Evolutionary conservation across 2,329 filamentous ascomycete species (phyloP).

Genomic region (Macrophomina tecta): DNA sequence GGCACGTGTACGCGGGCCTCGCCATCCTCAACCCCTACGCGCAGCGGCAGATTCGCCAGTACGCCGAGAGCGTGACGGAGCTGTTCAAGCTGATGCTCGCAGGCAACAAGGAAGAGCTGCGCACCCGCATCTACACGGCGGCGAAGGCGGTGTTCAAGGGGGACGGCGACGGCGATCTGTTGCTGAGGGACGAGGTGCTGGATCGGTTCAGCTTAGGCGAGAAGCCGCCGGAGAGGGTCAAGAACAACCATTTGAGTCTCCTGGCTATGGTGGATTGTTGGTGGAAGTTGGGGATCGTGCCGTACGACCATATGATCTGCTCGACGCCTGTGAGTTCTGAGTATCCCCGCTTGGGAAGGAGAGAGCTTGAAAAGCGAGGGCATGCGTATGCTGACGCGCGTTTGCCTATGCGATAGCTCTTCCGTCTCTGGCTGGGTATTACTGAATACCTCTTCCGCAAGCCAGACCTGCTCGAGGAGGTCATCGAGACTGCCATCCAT

Average conservation of each 20-base stretch:
- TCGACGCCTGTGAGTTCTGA: constrained; percentile 74
- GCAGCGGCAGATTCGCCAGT: constrained; percentile 90
- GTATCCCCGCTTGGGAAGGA: not conserved
- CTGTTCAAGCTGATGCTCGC: constrained; percentile 97
- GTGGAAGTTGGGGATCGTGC: constrained; percentile 90
- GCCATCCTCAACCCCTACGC: constrained; percentile 96
- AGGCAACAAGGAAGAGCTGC: constrained; percentile 77
- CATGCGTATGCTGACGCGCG: constrained; percentile 11
- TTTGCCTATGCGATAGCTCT: constrained; percentile 61
- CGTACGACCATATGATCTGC: constrained; percentile 99
- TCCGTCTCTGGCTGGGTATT: constrained; percentile 96
- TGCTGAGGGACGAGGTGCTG: constrained; percentile 80
- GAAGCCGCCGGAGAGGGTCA: constrained; percentile 68
- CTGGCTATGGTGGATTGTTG: constrained; percentile 98
- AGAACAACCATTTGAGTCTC: constrained; percentile 92
- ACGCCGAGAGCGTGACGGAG: constrained; percentile 89
- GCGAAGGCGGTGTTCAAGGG: constrained; percentile 72
- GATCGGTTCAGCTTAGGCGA: constrained; percentile 87
- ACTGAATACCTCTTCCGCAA: constrained; percentile 95
- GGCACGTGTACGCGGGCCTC: constrained; percentile 98
- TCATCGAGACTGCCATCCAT: constrained; percentile 82
- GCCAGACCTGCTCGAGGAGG: constrained; percentile 78
- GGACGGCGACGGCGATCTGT: constrained; percentile 64
- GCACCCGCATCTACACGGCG: constrained; percentile 76
- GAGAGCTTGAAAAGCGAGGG: not conserved